Evolutionary conservation across 331 rosid genomes (phyloP).

Genomic region (Spiraea crenata): DNA sequence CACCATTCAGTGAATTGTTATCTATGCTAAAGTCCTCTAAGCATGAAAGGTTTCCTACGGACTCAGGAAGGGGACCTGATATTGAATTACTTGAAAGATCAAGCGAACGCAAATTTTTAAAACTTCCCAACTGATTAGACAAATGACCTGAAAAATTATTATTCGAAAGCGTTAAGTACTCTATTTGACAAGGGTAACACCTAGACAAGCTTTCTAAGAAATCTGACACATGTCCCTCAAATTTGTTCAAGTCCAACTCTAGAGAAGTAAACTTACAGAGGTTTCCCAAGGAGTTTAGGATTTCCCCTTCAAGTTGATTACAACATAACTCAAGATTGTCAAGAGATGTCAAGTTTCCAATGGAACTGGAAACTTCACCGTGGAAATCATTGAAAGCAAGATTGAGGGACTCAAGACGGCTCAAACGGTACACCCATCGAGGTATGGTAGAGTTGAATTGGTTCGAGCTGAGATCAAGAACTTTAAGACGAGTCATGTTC

Average conservation of each 20-base stretch:
- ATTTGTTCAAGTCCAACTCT: accelerated
- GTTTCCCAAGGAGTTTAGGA: not conserved
- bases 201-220: not conserved
- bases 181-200: not conserved
- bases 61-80: not conserved
- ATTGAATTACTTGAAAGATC: not conserved
- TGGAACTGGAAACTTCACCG: too few relatives aligned
- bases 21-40: not conserved
- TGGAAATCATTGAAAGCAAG: not conserved
- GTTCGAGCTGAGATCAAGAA: accelerated
- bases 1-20: not conserved
- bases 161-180: accelerated
- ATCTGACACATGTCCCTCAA: not conserved
- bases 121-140: not conserved
- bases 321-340: too few relatives aligned
- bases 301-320: too few relatives aligned
- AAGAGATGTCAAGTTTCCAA: too few relatives aligned
- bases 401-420: not conserved
- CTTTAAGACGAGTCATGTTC: not conserved
- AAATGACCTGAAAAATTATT: not conserved
- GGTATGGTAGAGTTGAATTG: not conserved
- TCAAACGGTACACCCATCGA: not conserved
- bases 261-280: not conserved
- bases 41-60: not conserved
- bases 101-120: accelerated